Evolutionary conservation across 2,329 filamentous ascomycete species (phyloP).

Genomic region (Aspergillus pseudonomiae): DNA sequence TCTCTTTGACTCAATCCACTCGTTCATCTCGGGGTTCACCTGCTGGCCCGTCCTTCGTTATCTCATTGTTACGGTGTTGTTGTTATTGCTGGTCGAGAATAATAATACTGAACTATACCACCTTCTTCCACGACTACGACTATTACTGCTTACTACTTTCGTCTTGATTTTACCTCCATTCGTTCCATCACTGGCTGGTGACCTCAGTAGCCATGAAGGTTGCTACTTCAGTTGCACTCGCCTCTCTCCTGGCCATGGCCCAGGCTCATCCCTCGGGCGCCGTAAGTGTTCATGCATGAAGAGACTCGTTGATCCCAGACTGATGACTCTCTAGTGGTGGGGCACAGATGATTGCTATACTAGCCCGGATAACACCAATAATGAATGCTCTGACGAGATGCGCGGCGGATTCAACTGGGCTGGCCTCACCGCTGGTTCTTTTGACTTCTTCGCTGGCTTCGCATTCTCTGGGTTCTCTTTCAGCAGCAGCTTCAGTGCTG

Average conservation of each 20-base stretch:
- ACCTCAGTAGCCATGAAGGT: conserved; percentile 30
- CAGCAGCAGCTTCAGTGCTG: conserved; percentile 55
- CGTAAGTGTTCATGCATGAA: conserved; percentile 41
- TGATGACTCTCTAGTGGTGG: conserved; percentile 45
- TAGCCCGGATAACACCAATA: conserved; percentile 73
- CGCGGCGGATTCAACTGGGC: conserved; percentile 72
- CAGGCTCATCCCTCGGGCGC: conserved; percentile 39
- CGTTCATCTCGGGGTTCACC: conserved; percentile 39
- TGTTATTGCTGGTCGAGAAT: conserved; percentile 22
- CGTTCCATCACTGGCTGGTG: neutral
- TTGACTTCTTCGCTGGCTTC: conserved; percentile 72
- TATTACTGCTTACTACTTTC: conserved; percentile 28
- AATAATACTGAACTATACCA: conserved; percentile 18
- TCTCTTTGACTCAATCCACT: conserved; percentile 36
- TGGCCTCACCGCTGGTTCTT: conserved; percentile 62
- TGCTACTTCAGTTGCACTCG: conserved; percentile 26
- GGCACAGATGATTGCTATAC: conserved; percentile 59
- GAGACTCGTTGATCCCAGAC: conserved; percentile 1
- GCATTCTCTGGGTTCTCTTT: conserved; percentile 74
- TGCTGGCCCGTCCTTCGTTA: conserved; percentile 17
- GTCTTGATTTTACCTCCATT: conserved; percentile 25
- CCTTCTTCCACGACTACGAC: conserved; percentile 23
- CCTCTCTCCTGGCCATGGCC: conserved; percentile 51
- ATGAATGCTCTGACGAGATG: conserved; percentile 75
- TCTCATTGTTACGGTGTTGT: conserved; percentile 10